phyloP scores from a whole-genome alignment of 2,329 filamentous ascomycete species.

The Thermoascus crustaceus region DNA sequence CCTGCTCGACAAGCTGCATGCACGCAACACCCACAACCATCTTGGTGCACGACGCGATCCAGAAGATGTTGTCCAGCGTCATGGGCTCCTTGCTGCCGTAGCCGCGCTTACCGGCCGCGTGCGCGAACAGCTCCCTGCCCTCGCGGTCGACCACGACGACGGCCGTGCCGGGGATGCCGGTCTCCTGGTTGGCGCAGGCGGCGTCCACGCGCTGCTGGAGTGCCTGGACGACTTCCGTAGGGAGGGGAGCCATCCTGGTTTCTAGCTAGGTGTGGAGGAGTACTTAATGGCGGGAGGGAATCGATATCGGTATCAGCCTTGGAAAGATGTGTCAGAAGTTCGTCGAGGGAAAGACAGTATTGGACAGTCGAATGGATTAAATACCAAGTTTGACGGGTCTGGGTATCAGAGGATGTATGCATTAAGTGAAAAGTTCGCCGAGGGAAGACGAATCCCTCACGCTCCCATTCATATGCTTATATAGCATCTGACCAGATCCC shows the following conservation, averaged over 20 bases:
- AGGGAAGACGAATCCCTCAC: too few species aligned
- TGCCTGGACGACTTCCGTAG: neutral
- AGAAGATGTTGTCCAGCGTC: slow-evolving; percentile 53
- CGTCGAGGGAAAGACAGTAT: too few species aligned
- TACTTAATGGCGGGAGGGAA: too few species aligned
- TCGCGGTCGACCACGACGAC: slow-evolving; percentile 42
- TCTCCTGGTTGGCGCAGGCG: slow-evolving; percentile 19
- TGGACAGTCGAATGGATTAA: too few species aligned
- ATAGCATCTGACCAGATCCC: too few species aligned
- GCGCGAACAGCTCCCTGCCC: slow-evolving; percentile 41
- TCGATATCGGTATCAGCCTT: too few species aligned
- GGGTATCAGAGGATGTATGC: too few species aligned
- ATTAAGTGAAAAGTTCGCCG: too few species aligned
- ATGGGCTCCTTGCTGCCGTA: slow-evolving; percentile 41
- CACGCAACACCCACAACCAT: slow-evolving; percentile 37
- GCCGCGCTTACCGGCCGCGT: slow-evolving; percentile 44
- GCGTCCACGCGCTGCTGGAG: slow-evolving; percentile 2
- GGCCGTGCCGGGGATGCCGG: slow-evolving; percentile 39
- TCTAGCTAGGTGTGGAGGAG: too few species aligned
- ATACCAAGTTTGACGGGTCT: too few species aligned
- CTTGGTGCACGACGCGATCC: slow-evolving; percentile 48
- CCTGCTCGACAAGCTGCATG: slow-evolving; percentile 42
- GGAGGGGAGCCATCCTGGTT: neutral
- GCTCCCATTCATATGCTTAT: too few species aligned
- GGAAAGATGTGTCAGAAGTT: too few species aligned